Percentiles rank a stretch among this genome's conserved stretches.
These are phyloP conservation scores for Xylaria grammica DNA, from an alignment of 495 filamentous ascomycete species.

Conservation along the genomic window DNA sequence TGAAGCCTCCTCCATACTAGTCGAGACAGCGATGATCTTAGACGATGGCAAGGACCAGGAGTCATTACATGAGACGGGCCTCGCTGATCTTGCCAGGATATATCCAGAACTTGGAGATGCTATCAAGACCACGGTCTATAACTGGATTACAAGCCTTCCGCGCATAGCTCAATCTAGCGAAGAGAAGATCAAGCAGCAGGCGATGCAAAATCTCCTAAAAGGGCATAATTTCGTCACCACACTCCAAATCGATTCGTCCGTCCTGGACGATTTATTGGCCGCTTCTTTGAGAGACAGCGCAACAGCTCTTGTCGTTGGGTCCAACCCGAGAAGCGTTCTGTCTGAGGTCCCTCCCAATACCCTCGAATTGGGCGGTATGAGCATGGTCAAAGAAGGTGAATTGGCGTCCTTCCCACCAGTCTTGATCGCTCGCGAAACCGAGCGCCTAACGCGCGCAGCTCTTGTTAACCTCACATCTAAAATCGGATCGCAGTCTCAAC, in stretches of 20 bases:
- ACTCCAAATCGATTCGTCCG: slow-evolving; percentile 68
- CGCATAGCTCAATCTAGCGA: slow-evolving; percentile 85
- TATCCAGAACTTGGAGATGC: slow-evolving; percentile 68
- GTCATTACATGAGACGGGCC: slow-evolving; percentile 45
- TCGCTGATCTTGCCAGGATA: slow-evolving; percentile 67
- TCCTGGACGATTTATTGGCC: slow-evolving; percentile 71
- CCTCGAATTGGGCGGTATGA: slow-evolving; percentile 29
- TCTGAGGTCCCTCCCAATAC: slow-evolving; percentile 33
- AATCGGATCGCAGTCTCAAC: slow-evolving; percentile 49
- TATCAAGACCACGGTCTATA: slow-evolving; percentile 74
- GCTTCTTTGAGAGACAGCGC: slow-evolving; percentile 67
- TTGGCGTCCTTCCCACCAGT: slow-evolving; percentile 60
- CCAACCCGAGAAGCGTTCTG: slow-evolving; percentile 35
- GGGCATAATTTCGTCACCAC: slow-evolving; percentile 71
- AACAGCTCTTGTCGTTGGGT: slow-evolving; percentile 45
- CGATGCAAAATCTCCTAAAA: slow-evolving; percentile 73
- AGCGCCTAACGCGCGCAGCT: slow-evolving; percentile 63
- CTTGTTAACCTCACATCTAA: slow-evolving; percentile 52
- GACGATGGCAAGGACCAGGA: slow-evolving; percentile 58
- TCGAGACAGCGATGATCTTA: slow-evolving; percentile 82
- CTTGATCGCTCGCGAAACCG: slow-evolving; percentile 67
- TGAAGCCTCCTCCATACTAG: slow-evolving; percentile 70
- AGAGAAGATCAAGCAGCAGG: slow-evolving; percentile 72
- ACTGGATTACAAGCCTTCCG: slow-evolving; percentile 81
- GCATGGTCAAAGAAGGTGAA: slow-evolving; percentile 27